Evolutionary conservation across 176 grass and related monocot species (phyloP).

Genomic region (Paspalum vaginatum): DNA sequence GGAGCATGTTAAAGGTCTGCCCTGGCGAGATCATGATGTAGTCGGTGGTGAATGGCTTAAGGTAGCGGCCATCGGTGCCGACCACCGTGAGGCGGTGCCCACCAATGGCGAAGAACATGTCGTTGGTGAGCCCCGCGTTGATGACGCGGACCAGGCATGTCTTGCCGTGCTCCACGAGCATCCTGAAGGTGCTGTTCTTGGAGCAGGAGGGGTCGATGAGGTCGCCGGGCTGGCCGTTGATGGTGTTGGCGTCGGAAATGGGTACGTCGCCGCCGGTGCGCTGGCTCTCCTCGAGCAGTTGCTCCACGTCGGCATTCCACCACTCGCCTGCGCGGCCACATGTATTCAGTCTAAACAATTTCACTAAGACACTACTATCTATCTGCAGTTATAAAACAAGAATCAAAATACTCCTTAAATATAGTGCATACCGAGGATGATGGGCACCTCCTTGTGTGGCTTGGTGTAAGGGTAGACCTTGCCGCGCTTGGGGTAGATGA

Average conservation of each 20-base stretch:
- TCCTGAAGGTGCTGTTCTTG: slow-evolving; percentile 12
- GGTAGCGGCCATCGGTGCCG: slow-evolving; percentile 51
- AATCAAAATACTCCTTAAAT: too few relatives aligned
- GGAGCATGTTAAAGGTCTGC: slow-evolving; percentile 44
- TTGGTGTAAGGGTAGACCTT: slow-evolving; percentile 34
- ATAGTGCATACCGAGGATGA: slow-evolving; percentile 39
- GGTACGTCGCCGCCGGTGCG: slow-evolving; percentile 29
- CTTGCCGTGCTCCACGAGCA: slow-evolving; percentile 48
- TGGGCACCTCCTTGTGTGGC: slow-evolving; percentile 30
- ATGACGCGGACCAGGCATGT: slow-evolving; percentile 65
- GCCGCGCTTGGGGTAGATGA: slow-evolving; percentile 37
- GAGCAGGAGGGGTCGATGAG: slow-evolving; percentile 14
- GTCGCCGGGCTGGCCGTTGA: slow-evolving; percentile 57
- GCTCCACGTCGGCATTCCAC: slow-evolving; percentile 26
- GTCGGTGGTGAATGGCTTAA: slow-evolving; percentile 43
- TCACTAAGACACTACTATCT: too few relatives aligned
- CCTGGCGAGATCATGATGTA: slow-evolving; percentile 32
- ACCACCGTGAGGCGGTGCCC: slow-evolving; percentile 66
- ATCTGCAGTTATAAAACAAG: too few relatives aligned
- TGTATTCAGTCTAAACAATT: neutral
- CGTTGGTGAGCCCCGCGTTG: slow-evolving; percentile 58
- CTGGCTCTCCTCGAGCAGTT: neutral
- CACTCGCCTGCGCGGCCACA: slow-evolving; percentile 38
- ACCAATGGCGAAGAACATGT: slow-evolving; percentile 53
- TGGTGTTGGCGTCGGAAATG: slow-evolving; percentile 41